Percentiles rank a stretch among this genome's conserved stretches.
Evolutionary conservation across 208 protist genomes (phyloP).

Genomic region (Trypanosoma mega): DNA sequence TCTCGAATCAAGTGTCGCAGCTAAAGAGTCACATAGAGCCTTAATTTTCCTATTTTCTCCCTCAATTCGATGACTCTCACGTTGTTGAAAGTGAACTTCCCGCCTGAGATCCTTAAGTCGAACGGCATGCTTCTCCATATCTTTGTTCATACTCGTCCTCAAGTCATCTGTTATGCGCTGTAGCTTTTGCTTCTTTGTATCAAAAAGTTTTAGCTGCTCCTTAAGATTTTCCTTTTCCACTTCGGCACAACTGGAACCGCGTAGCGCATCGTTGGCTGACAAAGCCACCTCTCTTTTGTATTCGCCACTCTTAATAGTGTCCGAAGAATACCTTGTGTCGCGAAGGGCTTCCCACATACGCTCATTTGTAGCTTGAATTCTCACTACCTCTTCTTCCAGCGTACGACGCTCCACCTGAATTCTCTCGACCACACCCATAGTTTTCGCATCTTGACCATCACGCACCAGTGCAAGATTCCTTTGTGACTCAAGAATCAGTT

Average conservation of each 20-base stretch:
- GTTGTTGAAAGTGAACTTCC: conserved; percentile 67
- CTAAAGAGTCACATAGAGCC: conserved; percentile 66
- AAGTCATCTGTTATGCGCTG: conserved; percentile 51
- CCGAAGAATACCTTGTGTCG: conserved; percentile 53
- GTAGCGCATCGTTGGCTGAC: conserved; percentile 43
- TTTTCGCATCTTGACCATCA: conserved; percentile 49
- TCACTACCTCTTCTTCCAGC: conserved; percentile 62
- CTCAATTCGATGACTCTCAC: conserved; percentile 58
- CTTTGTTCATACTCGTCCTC: conserved; percentile 42
- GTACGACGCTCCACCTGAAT: conserved; percentile 65
- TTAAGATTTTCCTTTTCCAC: conserved; percentile 57
- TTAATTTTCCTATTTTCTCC: conserved; percentile 70
- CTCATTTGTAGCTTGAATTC: conserved; percentile 55
- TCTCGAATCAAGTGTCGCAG: conserved; percentile 41
- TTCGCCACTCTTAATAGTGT: conserved; percentile 29
- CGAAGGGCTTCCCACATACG: conserved; percentile 43
- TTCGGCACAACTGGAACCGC: conserved; percentile 40
- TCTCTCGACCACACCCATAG: conserved; percentile 44
- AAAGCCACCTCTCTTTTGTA: conserved; percentile 43
- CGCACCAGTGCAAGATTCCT: conserved; percentile 42
- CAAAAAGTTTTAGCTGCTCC: conserved; percentile 59
- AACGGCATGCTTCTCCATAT: conserved; percentile 48
- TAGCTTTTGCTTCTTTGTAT: conserved; percentile 48
- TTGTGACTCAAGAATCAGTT: conserved; percentile 56
- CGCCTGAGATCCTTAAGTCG: conserved; percentile 57